These are phyloP conservation scores for Ophiostoma sp. DNA, from an alignment of 2,329 filamentous ascomycete species.

Conservation along the genomic window DNA sequence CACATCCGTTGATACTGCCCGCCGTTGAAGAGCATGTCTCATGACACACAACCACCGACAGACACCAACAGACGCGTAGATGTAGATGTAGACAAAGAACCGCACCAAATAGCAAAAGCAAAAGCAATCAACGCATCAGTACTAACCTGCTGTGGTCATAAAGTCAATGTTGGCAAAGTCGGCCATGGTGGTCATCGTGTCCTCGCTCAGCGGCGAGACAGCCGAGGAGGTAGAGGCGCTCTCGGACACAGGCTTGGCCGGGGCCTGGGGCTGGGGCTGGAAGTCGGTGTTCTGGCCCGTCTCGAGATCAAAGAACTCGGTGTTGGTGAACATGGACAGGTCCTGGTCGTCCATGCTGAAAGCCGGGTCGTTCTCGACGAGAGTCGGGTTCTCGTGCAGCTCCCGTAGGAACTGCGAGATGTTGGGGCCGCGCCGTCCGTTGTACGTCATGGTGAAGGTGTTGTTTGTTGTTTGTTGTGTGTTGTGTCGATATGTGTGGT, in stretches of 20 bases:
- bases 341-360: conserved; percentile 60
- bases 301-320: conserved; percentile 76
- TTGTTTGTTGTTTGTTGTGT: not conserved
- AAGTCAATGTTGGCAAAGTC: conserved; percentile 49
- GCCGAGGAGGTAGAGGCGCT: conserved; percentile 25
- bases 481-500: not conserved
- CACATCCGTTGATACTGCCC: not conserved
- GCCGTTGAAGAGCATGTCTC: not conserved
- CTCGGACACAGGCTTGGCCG: conserved; percentile 41
- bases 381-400: conserved; percentile 63
- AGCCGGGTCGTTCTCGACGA: conserved; percentile 48
- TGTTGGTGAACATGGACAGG: conserved; percentile 74
- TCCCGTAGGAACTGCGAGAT: conserved; percentile 86
- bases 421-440: conserved; percentile 72
- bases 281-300: conserved; percentile 56
- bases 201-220: conserved; percentile 32
- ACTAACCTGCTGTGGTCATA: conserved; percentile 44
- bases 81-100: not conserved
- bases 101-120: conserved; percentile 17
- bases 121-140: conserved; percentile 18
- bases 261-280: conserved; percentile 47
- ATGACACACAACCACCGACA: not conserved
- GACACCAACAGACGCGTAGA: not conserved
- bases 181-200: conserved; percentile 40
- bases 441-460: conserved; percentile 53